These are phyloP conservation scores for Dactylellina haptotyla DNA, from an alignment of 2,329 filamentous ascomycete genomes.

Conservation along the genomic window DNA sequence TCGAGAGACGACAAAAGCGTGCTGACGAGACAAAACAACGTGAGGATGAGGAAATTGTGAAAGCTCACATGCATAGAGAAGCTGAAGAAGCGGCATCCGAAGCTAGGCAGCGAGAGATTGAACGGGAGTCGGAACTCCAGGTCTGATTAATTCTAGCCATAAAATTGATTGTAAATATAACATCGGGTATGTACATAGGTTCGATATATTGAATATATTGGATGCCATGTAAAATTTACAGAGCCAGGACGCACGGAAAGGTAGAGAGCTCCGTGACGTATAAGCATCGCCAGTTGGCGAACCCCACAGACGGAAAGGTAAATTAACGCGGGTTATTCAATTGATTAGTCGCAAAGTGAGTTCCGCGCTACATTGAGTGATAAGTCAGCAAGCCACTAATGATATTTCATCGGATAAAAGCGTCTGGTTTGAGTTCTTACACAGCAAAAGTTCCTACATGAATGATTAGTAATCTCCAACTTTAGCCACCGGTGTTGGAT, in stretches of 20 bases:
- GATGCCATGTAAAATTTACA: neutral
- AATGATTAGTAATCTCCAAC: constrained; percentile 43
- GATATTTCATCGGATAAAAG: constrained; percentile 1
- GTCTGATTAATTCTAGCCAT: neutral
- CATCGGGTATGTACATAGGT: constrained; percentile 43
- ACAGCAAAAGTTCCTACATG: constrained; percentile 51
- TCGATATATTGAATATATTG: constrained; percentile 16
- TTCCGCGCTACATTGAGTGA: constrained; percentile 43
- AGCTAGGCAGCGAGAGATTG: constrained; percentile 37
- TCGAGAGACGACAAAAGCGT: constrained; percentile 16
- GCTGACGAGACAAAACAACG: constrained; percentile 10
- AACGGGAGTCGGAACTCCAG: constrained; percentile 26
- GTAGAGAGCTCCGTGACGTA: constrained; percentile 21
- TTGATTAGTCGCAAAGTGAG: constrained; percentile 54
- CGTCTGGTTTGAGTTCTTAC: constrained; percentile 23
- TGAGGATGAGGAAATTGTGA: constrained; percentile 23
- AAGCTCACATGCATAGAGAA: constrained; percentile 22
- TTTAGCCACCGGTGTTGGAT: neutral
- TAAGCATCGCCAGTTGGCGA: constrained; percentile 16
- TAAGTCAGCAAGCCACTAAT: constrained; percentile 44
- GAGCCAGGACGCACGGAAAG: neutral
- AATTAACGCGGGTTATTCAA: constrained; percentile 27
- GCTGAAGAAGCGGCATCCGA: constrained; percentile 44
- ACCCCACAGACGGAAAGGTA: constrained; percentile 37
- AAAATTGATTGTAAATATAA: constrained; percentile 18